Evolutionary conservation across 1,139 yeast genomes (phyloP).

Genomic region (Blastobotrys capitulatus): DNA sequence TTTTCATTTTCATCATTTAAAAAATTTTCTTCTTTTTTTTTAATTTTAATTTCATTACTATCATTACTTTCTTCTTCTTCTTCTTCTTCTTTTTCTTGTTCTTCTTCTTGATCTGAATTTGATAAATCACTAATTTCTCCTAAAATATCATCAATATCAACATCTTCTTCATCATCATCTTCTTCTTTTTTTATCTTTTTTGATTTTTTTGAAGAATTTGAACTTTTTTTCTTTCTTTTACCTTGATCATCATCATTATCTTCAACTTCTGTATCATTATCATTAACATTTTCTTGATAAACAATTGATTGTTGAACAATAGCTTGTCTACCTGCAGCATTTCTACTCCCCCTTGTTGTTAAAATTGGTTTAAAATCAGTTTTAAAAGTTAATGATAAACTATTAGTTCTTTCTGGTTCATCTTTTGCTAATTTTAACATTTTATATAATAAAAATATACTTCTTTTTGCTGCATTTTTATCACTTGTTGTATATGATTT

Average conservation of each 20-base stretch:
- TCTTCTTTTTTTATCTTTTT: neutral
- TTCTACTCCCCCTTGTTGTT: neutral
- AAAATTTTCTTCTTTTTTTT: neutral
- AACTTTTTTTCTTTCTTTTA: neutral
- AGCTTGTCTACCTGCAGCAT: neutral
- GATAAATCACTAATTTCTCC: neutral
- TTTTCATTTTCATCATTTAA: neutral
- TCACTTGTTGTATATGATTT: constrained; percentile 11
- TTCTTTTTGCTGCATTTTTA: constrained; percentile 4
- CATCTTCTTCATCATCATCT: neutral
- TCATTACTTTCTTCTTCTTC: no score
- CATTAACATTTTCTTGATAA: neutral
- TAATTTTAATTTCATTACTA: neutral
- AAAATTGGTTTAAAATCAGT: no score
- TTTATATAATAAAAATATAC: constrained; percentile 9
- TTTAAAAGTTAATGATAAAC: neutral
- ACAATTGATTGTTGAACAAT: neutral
- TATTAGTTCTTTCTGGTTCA: neutral
- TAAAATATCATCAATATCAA: neutral
- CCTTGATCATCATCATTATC: no score
- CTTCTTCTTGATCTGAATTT: neutral
- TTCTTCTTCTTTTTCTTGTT: no score
- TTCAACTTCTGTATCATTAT: neutral
- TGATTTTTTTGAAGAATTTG: neutral
- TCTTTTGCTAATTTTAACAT: neutral